Evolutionary conservation across 306 rosid genomes (phyloP), one percentile per base, ranked within the genome.

Genomic region (Glycine soja): DNA sequence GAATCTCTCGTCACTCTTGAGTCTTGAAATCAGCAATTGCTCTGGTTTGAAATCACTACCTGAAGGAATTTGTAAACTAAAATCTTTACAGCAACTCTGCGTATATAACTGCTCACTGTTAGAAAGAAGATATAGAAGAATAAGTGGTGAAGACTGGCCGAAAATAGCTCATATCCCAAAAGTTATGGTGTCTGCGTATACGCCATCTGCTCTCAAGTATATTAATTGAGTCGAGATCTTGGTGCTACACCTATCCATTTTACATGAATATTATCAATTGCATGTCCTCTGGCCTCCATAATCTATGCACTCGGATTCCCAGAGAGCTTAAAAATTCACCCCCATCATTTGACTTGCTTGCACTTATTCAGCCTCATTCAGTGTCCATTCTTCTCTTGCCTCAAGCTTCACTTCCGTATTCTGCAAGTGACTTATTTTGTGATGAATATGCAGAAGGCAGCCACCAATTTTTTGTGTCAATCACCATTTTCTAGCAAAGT

Each of bases 121-220:
- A 18, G 42, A 74, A 30, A 10, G 11, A 81, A 73, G 78, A 14
- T 81, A 73, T 3, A 3, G 8, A 9, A 66, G 18, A 54, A 50
- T 1, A 58, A 30, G 7, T 6, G 81, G 70, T 40, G 24, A 10
- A 43, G 83, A 73, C 18, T 85, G 83, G 71, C 48, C 11, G 0
- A 81, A 58, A 74, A 66, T 85, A 0, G 34, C 81, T 77, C 52
- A 30, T 46, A 67, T 81, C 7, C 86, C 57, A 64, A 3, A 56
- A 56, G 50, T 72, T 72, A 8, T 46, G 3, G 15, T 68, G 10
- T 16, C 36, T 32, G 71, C 81, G 19, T 10, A 74, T 53, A 0
- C 14, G 5, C 85, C 81, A 16, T 45, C 64, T 36, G 36, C 8
- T 11, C 14, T 74, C 7, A 67, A 19, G 64, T 81, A 67, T 46